These are phyloP conservation scores for Trichosanthes cucumerina DNA, from an alignment of 306 rosid genomes.

Conservation along the genomic window DNA sequence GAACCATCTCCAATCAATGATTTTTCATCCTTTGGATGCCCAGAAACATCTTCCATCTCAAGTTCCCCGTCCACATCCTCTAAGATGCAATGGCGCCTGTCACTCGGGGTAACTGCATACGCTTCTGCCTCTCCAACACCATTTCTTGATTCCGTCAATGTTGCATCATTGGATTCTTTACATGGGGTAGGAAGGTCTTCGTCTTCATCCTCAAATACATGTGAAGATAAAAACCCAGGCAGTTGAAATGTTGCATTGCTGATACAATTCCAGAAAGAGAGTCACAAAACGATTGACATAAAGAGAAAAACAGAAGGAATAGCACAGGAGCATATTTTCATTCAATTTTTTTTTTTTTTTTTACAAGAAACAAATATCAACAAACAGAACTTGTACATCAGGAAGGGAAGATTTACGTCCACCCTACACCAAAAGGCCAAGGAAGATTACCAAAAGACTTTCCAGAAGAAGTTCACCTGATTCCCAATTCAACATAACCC, in stretches of 20 bases:
- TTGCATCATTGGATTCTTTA: slow-evolving; percentile 43
- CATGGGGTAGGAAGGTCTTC: slow-evolving; percentile 50
- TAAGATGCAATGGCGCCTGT: slow-evolving; percentile 88
- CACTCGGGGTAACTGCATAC: slow-evolving; percentile 59
- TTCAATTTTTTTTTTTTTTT: neutral
- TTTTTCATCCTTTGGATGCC: slow-evolving; percentile 69
- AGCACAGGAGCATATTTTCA: neutral
- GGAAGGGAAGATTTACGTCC: neutral
- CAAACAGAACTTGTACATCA: neutral
- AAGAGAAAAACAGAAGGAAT: neutral
- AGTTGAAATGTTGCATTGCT: slow-evolving; percentile 98
- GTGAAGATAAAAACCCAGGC: slow-evolving; percentile 73
- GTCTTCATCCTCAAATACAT: slow-evolving; percentile 76
- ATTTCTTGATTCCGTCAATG: slow-evolving; percentile 31
- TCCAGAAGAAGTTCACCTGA: neutral
- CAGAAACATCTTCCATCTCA: slow-evolving; percentile 99
- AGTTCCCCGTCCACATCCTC: slow-evolving; percentile 97
- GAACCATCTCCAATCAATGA: slow-evolving; percentile 25
- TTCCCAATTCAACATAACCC: neutral
- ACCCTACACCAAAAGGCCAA: neutral
- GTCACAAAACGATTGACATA: neutral
- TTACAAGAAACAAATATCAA: neutral
- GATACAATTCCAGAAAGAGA: slow-evolving; percentile 18
- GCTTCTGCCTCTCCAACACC: slow-evolving; percentile 62
- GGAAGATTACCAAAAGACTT: neutral